phyloP scores from a whole-genome alignment of 805 yeast species.

The Ogataea allantospora region DNA sequence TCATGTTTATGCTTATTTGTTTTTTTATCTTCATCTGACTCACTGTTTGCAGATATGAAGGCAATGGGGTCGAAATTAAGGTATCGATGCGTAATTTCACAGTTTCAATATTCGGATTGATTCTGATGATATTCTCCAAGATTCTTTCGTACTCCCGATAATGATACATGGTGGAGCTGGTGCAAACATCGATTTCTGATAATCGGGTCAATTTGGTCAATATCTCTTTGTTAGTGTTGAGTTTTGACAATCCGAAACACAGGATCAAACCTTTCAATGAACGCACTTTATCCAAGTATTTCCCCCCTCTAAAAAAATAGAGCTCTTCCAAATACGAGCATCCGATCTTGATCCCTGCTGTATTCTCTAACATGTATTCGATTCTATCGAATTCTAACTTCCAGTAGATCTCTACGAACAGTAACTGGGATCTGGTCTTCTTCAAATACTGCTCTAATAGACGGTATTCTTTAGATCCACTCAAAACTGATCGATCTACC shows the following conservation, averaged over 20 bases:
- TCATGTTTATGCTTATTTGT: constrained; percentile 17
- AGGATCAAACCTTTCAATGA: constrained; percentile 16
- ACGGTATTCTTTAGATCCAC: constrained; percentile 12
- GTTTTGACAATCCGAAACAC: constrained; percentile 20
- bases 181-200: constrained; percentile 17
- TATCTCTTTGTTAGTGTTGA: constrained; percentile 18
- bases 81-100: constrained; percentile 18
- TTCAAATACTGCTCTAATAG: constrained; percentile 7
- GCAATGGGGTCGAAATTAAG: constrained; percentile 18
- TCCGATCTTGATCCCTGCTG: constrained; percentile 15
- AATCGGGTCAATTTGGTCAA: constrained; percentile 13
- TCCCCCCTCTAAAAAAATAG: constrained; percentile 12
- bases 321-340: constrained; percentile 19
- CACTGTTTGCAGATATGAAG: constrained; percentile 16
- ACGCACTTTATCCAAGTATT: constrained; percentile 14
- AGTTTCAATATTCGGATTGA: constrained; percentile 17
- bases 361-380: constrained; percentile 14
- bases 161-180: constrained; percentile 22
- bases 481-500: constrained; percentile 9
- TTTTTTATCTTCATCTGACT: constrained; percentile 18
- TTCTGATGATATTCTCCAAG: constrained; percentile 15
- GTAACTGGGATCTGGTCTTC: background rate
- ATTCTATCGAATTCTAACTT: constrained; percentile 15
- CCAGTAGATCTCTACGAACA: constrained; percentile 16
- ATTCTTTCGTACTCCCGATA: constrained; percentile 20